Evolutionary conservation across 768 basidiomycete genomes (phyloP).

Genomic region (Russula ochroleuca): DNA sequence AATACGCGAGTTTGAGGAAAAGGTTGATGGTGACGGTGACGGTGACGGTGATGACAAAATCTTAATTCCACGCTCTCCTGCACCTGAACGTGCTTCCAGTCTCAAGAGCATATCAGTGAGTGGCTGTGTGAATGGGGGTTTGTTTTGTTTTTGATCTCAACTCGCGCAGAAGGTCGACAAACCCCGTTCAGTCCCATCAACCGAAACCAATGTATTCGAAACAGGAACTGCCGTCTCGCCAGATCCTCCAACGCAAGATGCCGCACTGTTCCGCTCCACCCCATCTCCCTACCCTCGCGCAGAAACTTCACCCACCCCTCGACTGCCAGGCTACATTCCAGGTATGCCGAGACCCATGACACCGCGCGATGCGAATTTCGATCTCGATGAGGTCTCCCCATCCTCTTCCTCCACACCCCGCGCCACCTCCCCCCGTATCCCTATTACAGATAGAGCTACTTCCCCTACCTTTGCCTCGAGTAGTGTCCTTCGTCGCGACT

Average conservation of each 20-base stretch:
- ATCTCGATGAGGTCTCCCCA: constrained; percentile 66
- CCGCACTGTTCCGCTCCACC: constrained; percentile 52
- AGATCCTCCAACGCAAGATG: constrained; percentile 49
- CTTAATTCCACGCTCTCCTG: constrained; percentile 60
- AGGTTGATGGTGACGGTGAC: constrained; percentile 47
- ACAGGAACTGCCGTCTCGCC: constrained; percentile 68
- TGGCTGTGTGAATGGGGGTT: constrained; percentile 4
- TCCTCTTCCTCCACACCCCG: constrained; percentile 72
- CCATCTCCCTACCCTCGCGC: constrained; percentile 55
- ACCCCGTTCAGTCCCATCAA: neutral
- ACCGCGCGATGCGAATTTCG: constrained; percentile 63
- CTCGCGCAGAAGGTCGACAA: constrained; percentile 9
- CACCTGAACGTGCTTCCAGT: constrained; percentile 20
- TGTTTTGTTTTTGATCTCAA: neutral
- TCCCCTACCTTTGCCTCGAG: constrained; percentile 39
- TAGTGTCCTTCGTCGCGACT: constrained; percentile 49
- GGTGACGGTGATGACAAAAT: constrained; percentile 55
- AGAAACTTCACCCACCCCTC: constrained; percentile 47
- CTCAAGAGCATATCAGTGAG: constrained; percentile 22
- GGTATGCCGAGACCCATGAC: constrained; percentile 92
- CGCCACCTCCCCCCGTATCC: constrained; percentile 60
- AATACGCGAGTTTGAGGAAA: constrained; percentile 73
- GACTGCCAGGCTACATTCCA: constrained; percentile 79
- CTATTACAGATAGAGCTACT: constrained; percentile 33
- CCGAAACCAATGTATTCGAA: constrained; percentile 44